These are phyloP conservation scores for Astrocystis sublimbata DNA, from an alignment of 495 filamentous ascomycete genomes.

Conservation along the genomic window DNA sequence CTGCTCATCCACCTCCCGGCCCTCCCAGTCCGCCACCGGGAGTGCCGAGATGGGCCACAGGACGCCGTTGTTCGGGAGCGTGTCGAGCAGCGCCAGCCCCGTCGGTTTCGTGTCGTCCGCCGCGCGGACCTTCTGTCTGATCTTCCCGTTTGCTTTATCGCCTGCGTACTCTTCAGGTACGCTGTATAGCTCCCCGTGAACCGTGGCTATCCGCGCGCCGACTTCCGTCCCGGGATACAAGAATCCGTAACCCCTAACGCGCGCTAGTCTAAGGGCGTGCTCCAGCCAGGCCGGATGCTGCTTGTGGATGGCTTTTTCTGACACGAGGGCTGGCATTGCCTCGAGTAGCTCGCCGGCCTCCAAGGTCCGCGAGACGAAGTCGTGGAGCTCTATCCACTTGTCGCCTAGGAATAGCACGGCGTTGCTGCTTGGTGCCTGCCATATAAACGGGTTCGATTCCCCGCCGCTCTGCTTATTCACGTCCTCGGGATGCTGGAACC, in stretches of 20 bases:
- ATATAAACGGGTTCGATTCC: slow-evolving; percentile 63
- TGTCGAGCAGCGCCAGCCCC: slow-evolving; percentile 37
- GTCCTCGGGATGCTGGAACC: slow-evolving; percentile 28
- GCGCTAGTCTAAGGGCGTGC: slow-evolving; percentile 69
- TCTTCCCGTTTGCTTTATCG: slow-evolving; percentile 30
- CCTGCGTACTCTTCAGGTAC: slow-evolving; percentile 65
- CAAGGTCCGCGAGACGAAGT: slow-evolving; percentile 63
- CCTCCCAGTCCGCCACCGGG: slow-evolving; percentile 46
- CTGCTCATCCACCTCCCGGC: slow-evolving; percentile 26
- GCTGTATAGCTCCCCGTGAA: slow-evolving; percentile 73
- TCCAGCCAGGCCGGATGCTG: slow-evolving; percentile 77
- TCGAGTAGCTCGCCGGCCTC: slow-evolving; percentile 38
- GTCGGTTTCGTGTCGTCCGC: slow-evolving; percentile 33
- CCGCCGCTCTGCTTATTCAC: slow-evolving; percentile 24
- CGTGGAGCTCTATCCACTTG: slow-evolving; percentile 79
- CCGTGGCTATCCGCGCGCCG: slow-evolving; percentile 55
- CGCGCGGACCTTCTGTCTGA: slow-evolving; percentile 22
- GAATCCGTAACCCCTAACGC: slow-evolving; percentile 69
- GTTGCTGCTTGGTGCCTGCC: slow-evolving; percentile 79
- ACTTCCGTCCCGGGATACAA: slow-evolving; percentile 66
- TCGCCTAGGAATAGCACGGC: slow-evolving; percentile 79
- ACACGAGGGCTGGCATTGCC: slow-evolving; percentile 33
- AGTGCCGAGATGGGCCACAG: slow-evolving; percentile 40
- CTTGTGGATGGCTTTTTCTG: slow-evolving; percentile 55
- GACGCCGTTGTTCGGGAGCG: slow-evolving; percentile 35